Evolutionary conservation across 768 basidiomycete genomes (phyloP).

Genomic region (Russula sp.): DNA sequence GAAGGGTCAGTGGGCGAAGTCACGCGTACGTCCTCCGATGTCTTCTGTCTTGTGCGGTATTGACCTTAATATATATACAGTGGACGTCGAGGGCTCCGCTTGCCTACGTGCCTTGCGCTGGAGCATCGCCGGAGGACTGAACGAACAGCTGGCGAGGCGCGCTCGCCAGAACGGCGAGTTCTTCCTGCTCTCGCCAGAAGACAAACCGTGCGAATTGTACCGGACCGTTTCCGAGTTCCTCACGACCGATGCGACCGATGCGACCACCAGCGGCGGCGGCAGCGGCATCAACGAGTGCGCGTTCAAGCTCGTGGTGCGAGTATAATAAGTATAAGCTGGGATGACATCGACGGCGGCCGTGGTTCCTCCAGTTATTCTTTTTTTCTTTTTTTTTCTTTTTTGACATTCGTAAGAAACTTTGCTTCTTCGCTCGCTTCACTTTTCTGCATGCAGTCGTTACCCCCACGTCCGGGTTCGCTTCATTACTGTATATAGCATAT

Average conservation of each 20-base stretch:
- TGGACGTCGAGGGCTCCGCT: neutral
- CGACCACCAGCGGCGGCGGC: too few relatives aligned
- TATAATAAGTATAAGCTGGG: neutral
- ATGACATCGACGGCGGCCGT: too few relatives aligned
- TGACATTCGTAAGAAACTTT: neutral
- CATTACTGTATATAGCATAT: too few relatives aligned
- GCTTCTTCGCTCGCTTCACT: too few relatives aligned
- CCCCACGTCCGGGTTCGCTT: too few relatives aligned
- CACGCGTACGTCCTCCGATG: neutral
- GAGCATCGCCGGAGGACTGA: neutral
- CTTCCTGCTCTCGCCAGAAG: neutral
- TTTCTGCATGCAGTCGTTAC: too few relatives aligned
- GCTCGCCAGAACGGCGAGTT: conserved; percentile 1
- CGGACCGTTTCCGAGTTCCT: neutral
- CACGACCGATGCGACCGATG: neutral
- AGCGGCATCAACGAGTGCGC: neutral
- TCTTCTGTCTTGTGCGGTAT: neutral
- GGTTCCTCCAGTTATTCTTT: neutral
- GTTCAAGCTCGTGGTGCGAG: neutral
- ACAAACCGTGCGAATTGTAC: neutral
- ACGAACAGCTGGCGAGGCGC: neutral
- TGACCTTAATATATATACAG: neutral
- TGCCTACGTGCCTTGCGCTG: conserved; percentile 11
- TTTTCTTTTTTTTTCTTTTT: too few relatives aligned
- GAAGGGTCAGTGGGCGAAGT: neutral